Base-by-base conservation (phyloP, 2,329 filamentous ascomycete species). In the Penicillium frequentans region DNA sequence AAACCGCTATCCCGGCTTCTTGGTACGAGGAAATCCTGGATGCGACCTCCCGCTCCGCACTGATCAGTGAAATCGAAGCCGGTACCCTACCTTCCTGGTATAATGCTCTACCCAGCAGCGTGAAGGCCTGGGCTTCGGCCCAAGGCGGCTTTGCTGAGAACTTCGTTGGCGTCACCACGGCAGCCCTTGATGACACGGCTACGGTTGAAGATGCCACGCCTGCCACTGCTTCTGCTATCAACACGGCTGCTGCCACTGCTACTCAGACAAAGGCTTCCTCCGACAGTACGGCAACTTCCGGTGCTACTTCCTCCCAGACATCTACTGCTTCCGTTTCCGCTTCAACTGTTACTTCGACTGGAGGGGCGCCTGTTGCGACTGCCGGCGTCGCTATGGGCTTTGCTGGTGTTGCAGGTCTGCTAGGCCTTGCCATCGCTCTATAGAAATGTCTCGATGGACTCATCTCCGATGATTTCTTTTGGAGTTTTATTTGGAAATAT, bases 31-130 rank as follows among this genome's bases (percentile, higher is more conserved):
- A 66, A 16, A 21, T 72, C 14, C 27, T 56, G 8, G 61, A 70
- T 50, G 62, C 64, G 2, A 37, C 56, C 5, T 60, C 58, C 16
- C 57, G 55, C 21, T 64, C 63, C 3, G 65, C 67, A 1, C 24
- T 73, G 16, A 37, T 61, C 29, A 62, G 59, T 29, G 69, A 58
- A 45, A 60, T 58, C 16, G 45, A 62, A 11, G 54, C 63, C n/a
- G 67, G 68, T 24, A 54, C 65, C 45, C 64, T 57, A 10, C 68
- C 70, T 1, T 51, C 49, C 24, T 72, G 70, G 70, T 72, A 69
- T 44, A 54, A 60, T 27, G 54, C 58, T 11, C 62, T 73, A 2
- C 69, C 69, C 3, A 44, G 57, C 16, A 63, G 60, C 23, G 68
- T 69, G 45, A 66, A 73, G 58, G 65, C 67, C 56, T 37, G 70